Evolutionary conservation across 2,329 filamentous ascomycete genomes (phyloP).

Genomic region (Aureobasidium sp.): DNA sequence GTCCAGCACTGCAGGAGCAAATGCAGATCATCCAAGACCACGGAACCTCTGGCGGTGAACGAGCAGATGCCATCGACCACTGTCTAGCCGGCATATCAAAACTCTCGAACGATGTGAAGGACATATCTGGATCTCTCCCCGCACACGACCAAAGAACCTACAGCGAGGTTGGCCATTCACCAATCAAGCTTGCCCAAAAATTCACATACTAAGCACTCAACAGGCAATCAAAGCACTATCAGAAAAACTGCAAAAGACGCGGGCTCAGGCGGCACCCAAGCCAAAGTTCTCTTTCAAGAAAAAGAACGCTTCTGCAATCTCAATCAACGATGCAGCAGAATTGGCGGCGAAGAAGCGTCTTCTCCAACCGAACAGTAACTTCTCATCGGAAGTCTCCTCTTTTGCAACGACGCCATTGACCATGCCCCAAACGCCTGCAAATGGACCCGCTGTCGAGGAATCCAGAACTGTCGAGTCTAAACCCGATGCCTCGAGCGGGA

Average conservation of each 20-base stretch:
- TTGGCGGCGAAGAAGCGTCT: slow-evolving; percentile 32
- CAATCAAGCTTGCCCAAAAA: neutral
- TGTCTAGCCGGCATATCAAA: slow-evolving; percentile 72
- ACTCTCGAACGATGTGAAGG: slow-evolving; percentile 76
- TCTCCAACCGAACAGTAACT: slow-evolving; percentile 15
- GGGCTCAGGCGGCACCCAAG: slow-evolving; percentile 59
- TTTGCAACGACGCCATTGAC: slow-evolving; percentile 32
- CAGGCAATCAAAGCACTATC: slow-evolving; percentile 74
- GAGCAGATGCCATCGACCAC: slow-evolving; percentile 72
- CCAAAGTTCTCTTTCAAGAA: slow-evolving; percentile 76
- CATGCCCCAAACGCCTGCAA: slow-evolving; percentile 19
- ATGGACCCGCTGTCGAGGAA: slow-evolving; percentile 20
- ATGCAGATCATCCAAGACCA: slow-evolving; percentile 62
- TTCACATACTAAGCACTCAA: neutral
- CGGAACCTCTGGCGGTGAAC: slow-evolving; percentile 62
- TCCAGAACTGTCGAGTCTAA: neutral
- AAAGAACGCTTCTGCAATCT: slow-evolving; percentile 41
- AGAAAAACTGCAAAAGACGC: slow-evolving; percentile 67
- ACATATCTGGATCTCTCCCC: slow-evolving; percentile 74
- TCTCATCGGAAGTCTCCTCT: slow-evolving; percentile 29
- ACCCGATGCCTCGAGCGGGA: neutral
- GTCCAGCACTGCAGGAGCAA: slow-evolving; percentile 64
- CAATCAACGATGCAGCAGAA: slow-evolving; percentile 50
- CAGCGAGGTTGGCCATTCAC: slow-evolving; percentile 53
- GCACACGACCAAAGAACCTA: slow-evolving; percentile 87